These are phyloP conservation scores for Emmonsiellopsis sp. DNA, from an alignment of 2,329 filamentous ascomycete genomes.

Conservation along the genomic window DNA sequence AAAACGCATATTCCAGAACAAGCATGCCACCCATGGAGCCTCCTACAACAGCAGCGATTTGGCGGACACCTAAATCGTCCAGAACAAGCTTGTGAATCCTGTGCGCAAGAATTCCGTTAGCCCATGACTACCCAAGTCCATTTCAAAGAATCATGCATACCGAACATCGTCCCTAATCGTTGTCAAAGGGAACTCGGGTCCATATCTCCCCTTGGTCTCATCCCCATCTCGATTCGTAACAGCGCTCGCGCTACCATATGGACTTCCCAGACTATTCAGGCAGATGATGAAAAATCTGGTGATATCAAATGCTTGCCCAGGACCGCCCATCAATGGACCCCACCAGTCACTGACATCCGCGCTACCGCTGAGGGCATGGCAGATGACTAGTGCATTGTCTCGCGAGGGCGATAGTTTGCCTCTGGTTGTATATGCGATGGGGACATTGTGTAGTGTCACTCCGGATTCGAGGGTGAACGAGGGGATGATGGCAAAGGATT, in stretches of 20 bases:
- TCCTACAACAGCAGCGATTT: constrained; percentile 46
- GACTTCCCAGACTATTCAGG: constrained; percentile 45
- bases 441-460: constrained; percentile 66
- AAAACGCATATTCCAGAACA: constrained; percentile 55
- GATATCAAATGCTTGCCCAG: constrained; percentile 45
- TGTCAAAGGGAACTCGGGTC: constrained; percentile 90
- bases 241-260: constrained; percentile 46
- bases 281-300: constrained; percentile 46
- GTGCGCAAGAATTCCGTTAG: not conserved
- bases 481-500: constrained; percentile 76
- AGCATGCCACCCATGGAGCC: constrained; percentile 53
- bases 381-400: constrained; percentile 57
- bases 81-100: constrained; percentile 47
- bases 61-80: constrained; percentile 44
- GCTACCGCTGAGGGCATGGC: constrained; percentile 45
- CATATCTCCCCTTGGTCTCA: constrained; percentile 64
- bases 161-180: constrained; percentile 94
- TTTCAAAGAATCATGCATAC: constrained; percentile 41
- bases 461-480: constrained; percentile 91
- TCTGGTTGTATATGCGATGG: constrained; percentile 55
- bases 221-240: constrained; percentile 77
- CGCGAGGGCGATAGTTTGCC: constrained; percentile 46
- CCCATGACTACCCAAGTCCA: not conserved
- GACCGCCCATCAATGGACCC: constrained; percentile 44
- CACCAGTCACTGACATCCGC: constrained; percentile 49